Evolutionary conservation across 192 early-diverging fungal species (phyloP), one percentile per base, ranked within the genome.

Genomic region (Coemansia sp.): DNA sequence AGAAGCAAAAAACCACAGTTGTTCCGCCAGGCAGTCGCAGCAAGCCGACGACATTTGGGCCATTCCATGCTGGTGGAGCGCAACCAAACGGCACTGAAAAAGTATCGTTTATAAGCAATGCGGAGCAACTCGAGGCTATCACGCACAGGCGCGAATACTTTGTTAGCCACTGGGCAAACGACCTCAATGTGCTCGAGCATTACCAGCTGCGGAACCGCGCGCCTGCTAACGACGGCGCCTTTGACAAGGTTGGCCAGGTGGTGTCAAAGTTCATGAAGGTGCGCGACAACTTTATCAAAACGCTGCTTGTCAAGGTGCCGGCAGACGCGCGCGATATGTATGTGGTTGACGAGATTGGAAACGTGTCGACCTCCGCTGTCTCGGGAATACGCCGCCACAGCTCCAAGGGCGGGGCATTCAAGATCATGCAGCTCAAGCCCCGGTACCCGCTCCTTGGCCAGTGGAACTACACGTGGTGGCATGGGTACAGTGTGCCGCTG

Each of bases 391-490:
- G 23, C 1, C 67, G 46, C 30, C 34, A 48, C 3, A 18, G 30
- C 2, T 21, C 68, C 90, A 59, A 86, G 16, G 57, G 61, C 1
- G 62, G 75, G 16, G 64, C 73, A 23, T 79, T 89, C 18, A 66
- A 55, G 55, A 68, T 91, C 15, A 77, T 99, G 71, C 87, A 90
- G 44, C 78, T 98, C n/a, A 78, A 75, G 38, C 96, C 98, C 36
- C 89, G 98, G 35, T 99, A 93, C 79, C 98, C 96, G 41, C 46
- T 99, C 3, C 92, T 91, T 77, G 98, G 98, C 59, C 94, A 94
- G n/a, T 98, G 97, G 96, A 92, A 91, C 69, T 98, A 96, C 70
- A 93, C 91, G 16, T 99, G 94, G 94, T 91, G 90, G 72, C 90
- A 94, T 69, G 95, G 94, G 6, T 99, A 95, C 85, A 91, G 92